A percentile compares a stretch with the other conserved stretches of the same genome.
Conservation (phyloP, 345 rosid species). For the Carallia brachiata region DNA sequence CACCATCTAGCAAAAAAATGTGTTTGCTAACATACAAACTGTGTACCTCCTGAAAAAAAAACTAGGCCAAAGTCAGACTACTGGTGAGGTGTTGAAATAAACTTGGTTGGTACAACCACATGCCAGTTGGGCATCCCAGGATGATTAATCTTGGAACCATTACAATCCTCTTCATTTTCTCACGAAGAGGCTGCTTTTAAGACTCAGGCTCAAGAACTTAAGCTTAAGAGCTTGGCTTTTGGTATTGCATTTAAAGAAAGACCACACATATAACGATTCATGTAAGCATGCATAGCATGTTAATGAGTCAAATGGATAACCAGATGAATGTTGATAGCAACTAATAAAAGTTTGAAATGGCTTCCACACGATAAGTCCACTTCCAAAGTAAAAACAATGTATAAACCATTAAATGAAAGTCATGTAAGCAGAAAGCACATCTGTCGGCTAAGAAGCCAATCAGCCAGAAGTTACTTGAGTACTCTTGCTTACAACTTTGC, state of each 20-base stretch:
- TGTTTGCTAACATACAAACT: slow-evolving; percentile 62
- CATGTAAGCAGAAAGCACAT: no score
- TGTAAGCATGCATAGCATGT: not conserved
- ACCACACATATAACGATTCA: not conserved
- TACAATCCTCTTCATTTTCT: not conserved
- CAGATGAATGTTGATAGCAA: not conserved
- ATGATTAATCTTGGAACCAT: not conserved
- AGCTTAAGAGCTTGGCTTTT: no score
- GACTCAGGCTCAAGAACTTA: no score
- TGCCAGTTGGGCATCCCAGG: not conserved
- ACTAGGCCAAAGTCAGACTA: slow-evolving; percentile 14
- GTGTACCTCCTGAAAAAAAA: slow-evolving; percentile 64
- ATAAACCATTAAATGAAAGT: no score
- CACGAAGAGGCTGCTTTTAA: not conserved
- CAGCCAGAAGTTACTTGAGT: no score
- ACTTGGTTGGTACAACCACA: no score
- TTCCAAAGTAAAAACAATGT: no score
- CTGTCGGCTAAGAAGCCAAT: no score
- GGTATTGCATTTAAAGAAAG: not conserved
- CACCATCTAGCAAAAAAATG: slow-evolving; percentile 50
- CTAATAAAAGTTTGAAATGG: not conserved
- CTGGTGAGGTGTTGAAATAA: no score
- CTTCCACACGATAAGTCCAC: not conserved
- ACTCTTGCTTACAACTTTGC: no score
- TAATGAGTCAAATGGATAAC: not conserved